phyloP scores from a whole-genome alignment of 805 yeast genomes.

The Candida quercuum region DNA sequence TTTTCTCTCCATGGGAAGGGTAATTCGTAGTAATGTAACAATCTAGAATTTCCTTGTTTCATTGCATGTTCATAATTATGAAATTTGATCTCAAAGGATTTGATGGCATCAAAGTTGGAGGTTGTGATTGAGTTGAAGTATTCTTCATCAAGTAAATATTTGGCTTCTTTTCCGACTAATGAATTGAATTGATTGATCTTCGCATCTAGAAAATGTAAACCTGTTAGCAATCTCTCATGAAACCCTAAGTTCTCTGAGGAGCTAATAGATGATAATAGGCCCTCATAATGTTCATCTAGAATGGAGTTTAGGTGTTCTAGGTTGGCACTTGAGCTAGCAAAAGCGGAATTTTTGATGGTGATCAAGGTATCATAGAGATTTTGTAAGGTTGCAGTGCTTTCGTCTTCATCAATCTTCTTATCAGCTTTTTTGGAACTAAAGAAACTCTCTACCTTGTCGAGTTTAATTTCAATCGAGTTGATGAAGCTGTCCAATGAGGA shows the following conservation, averaged over 20 bases:
- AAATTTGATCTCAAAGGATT: constrained; percentile 28
- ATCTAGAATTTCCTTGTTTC: constrained; percentile 35
- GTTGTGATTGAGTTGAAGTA: constrained; percentile 4
- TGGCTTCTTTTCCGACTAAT: constrained; percentile 24
- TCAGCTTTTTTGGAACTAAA: constrained; percentile 9
- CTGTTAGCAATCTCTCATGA: constrained; percentile 29
- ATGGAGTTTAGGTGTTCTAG: constrained; percentile 19
- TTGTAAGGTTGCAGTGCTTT: constrained; percentile 17
- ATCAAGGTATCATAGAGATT: constrained; percentile 23
- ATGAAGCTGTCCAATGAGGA: constrained; percentile 20
- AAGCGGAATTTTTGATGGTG: constrained; percentile 21
- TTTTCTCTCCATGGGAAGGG: constrained; percentile 95
- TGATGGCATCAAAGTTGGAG: constrained; percentile 17
- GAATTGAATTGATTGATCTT: constrained; percentile 35
- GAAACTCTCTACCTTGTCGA: constrained; percentile 19
- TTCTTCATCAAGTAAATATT: constrained; percentile 11
- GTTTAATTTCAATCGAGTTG: constrained; percentile 20
- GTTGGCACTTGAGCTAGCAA: constrained; percentile 14
- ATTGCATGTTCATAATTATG: constrained; percentile 45
- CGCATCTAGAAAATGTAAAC: constrained; percentile 34
- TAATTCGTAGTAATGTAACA: constrained; percentile 76
- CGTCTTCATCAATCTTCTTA: constrained; percentile 6
- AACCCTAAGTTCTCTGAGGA: constrained; percentile 18
- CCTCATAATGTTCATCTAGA: constrained; percentile 23
- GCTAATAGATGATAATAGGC: constrained; percentile 17